phyloP scores from a whole-genome alignment of 768 basidiomycete genomes.

The Boletus tomentosulus region DNA sequence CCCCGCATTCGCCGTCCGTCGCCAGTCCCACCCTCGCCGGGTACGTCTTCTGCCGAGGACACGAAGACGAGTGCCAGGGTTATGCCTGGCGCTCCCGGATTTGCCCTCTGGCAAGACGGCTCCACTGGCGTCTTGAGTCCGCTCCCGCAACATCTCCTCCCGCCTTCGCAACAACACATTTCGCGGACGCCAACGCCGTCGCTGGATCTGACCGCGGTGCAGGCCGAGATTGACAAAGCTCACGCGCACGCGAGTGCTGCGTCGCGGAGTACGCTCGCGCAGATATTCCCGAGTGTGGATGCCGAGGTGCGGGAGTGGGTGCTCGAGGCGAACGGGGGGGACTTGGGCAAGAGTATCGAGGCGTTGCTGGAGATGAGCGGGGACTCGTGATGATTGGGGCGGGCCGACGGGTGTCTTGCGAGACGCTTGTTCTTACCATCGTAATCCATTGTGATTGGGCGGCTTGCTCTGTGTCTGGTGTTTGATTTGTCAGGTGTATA shows the following conservation, averaged over 20 bases:
- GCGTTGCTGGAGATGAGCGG: conserved; percentile 69
- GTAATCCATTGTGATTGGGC: neutral
- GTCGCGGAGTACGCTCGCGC: conserved; percentile 69
- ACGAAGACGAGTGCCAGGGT: conserved; percentile 14
- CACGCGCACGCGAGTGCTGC: conserved; percentile 71
- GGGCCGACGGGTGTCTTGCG: neutral
- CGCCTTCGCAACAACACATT: conserved; percentile 50
- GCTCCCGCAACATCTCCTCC: conserved; percentile 28
- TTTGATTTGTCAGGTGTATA: neutral
- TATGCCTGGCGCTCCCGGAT: conserved; percentile 40
- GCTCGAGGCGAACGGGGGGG: conserved; percentile 83
- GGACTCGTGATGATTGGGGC: conserved; percentile 16
- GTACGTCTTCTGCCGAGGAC: conserved; percentile 39
- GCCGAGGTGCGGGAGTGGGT: conserved; percentile 84
- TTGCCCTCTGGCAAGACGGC: conserved; percentile 39
- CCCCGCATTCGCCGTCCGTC: conserved; percentile 61
- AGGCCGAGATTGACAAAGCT: conserved; percentile 74
- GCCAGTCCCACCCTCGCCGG: conserved; percentile 30
- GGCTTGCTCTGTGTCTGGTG: neutral
- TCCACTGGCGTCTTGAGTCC: conserved; percentile 12
- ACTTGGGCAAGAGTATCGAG: conserved; percentile 89
- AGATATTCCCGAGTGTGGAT: conserved; percentile 87
- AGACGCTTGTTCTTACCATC: neutral
- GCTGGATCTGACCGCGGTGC: conserved; percentile 65
- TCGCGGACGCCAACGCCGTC: conserved; percentile 68